Evolutionary conservation across 2,329 filamentous ascomycete species (phyloP), one percentile per base, ranked within the genome.

Genomic region (Colletotrichum tropicicola): DNA sequence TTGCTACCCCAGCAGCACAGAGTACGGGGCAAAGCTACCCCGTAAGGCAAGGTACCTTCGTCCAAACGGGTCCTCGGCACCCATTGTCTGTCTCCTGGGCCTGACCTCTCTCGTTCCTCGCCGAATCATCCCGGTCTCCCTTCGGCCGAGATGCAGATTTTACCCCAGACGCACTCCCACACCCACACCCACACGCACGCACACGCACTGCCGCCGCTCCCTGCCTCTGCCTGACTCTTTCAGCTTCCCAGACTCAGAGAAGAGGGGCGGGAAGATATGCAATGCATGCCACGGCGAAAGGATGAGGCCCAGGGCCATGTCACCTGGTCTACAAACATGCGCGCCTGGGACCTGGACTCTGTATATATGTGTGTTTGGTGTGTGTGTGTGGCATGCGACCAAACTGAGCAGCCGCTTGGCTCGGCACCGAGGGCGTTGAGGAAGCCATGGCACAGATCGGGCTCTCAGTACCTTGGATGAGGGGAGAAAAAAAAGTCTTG

Each of bases 131-230:
- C 27, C 15, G 13, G 17, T n/a, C 17, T 17, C 53, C 39, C 27
- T n/a, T 57, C 54, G 54, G 54, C 54, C 54, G 54, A 57, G 53
- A 48, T 35, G 23, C 54, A 57, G 32, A 35, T 35, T 35, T 13
- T 15, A 12, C 32, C 32, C 13, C 12, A 35, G 12, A 6, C 32
- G 15, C 32, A 35, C 13, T 3, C 13, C 6, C 32, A 15, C 10
- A 35, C 32, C 5, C 28, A 32, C 28, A 32, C 30, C 9, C 30
- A 32, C 30, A 35, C 32, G n/a, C 32, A 35, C 32, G 32, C n/a
- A n/a, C n/a, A n/a, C n/a, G n/a, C n/a, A n/a, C n/a, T n/a, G n/a
- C n/a, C n/a, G n/a, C n/a, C n/a, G n/a, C n/a, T 12, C 32, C 32
- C 13, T 13, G 32, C n/a, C n/a, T 4, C 32, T 35, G 12, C 12